Evolutionary conservation across 768 basidiomycete genomes (phyloP).

Genomic region (Leucocoprinus leucothites): DNA sequence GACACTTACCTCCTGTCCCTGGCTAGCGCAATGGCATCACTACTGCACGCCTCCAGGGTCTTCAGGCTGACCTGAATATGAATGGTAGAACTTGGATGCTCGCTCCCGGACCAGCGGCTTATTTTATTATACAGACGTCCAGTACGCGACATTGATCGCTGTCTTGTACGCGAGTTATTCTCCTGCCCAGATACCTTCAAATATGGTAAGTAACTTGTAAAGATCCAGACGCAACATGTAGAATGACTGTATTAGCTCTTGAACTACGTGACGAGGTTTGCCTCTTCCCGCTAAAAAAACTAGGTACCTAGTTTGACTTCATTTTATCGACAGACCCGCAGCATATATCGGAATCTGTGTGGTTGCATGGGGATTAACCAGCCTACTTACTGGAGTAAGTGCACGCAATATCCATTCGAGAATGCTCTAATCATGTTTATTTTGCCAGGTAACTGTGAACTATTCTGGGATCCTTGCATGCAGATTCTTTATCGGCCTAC

Average conservation of each 20-base stretch:
- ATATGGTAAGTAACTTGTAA: slow-evolving; percentile 58
- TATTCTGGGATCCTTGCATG: slow-evolving; percentile 49
- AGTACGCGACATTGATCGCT: slow-evolving; percentile 16
- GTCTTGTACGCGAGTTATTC: slow-evolving; percentile 42
- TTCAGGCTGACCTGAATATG: slow-evolving; percentile 41
- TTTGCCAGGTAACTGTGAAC: slow-evolving; percentile 42
- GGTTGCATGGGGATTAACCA: slow-evolving; percentile 6
- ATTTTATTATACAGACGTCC: slow-evolving; percentile 14
- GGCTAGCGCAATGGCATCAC: slow-evolving; percentile 41
- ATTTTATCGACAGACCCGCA: neutral
- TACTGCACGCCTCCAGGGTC: slow-evolving; percentile 41
- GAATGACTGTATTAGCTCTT: slow-evolving; percentile 33
- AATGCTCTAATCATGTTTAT: no score
- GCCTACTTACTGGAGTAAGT: slow-evolving; percentile 43
- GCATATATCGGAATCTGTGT: slow-evolving; percentile 8
- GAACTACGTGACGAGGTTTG: slow-evolving; percentile 45
- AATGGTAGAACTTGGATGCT: slow-evolving; percentile 25
- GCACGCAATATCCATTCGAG: neutral
- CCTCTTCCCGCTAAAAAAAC: neutral
- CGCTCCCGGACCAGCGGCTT: neutral
- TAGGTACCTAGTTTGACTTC: neutral
- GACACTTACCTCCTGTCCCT: neutral
- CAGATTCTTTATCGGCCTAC: slow-evolving; percentile 56
- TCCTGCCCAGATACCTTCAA: slow-evolving; percentile 60
- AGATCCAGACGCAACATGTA: no score